phyloP scores from a whole-genome alignment of 176 grass and related monocot genomes.

The barley (Hordeum vulgare) region MorexV3_pseudomolecules_assembly NC_058524.1:194313096-194313595 shows the following conservation, averaged over 20 bases:
- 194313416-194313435: slow-evolving; percentile 50
- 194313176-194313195: background rate
- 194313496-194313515: slow-evolving; percentile 39
- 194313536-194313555: slow-evolving; percentile 19
- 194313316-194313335: background rate
- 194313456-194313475: background rate
- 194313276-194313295: background rate
- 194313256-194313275: background rate
- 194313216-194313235: background rate
- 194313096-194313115: background rate
- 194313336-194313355: background rate
- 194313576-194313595: background rate
- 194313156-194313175: background rate
- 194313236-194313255: background rate
- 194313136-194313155: background rate
- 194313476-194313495: slow-evolving; percentile 8
- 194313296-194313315: background rate
- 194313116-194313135: background rate
- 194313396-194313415: slow-evolving; percentile 21
- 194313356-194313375: slow-evolving; percentile 13
- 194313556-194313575: background rate
- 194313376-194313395: slow-evolving; percentile 38
- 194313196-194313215: background rate
- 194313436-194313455: slow-evolving; percentile 28
- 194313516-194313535: slow-evolving; percentile 3